Percentiles rank a stretch among this genome's conserved stretches.
Conservation (phyloP, 352 stramenopile species). For the Globisporangium emineosum region DNA sequence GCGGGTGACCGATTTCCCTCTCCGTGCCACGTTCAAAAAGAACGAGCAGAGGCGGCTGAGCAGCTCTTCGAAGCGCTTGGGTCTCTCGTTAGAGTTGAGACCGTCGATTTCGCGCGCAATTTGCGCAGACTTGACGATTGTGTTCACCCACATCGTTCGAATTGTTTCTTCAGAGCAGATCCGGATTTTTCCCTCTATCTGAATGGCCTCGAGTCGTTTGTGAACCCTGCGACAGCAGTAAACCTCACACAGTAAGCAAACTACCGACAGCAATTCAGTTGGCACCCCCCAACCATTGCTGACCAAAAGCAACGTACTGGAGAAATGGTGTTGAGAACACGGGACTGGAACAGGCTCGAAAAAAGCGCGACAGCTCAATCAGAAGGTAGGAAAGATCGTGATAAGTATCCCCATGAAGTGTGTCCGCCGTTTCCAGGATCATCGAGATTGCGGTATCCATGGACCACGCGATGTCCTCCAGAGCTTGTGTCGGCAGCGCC, state of each 20-base stretch:
- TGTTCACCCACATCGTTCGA: not conserved
- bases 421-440: not conserved
- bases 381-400: not conserved
- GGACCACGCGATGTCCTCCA: not conserved
- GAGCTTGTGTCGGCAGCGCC: not conserved
- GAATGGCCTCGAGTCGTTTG: not conserved
- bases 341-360: not conserved
- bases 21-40: not conserved
- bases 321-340: not conserved
- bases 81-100: not conserved
- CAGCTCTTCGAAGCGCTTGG: not conserved
- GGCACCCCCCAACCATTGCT: not conserved
- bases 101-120: not conserved
- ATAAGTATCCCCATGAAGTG: not conserved
- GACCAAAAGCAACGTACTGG: not conserved
- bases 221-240: not conserved
- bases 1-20: not conserved
- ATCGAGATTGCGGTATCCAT: not conserved
- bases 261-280: not conserved
- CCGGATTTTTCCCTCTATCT: not conserved
- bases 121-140: not conserved
- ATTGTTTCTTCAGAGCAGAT: not conserved
- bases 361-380: not conserved
- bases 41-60: not conserved
- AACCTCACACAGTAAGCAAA: not conserved